phyloP scores from a whole-genome alignment of 768 basidiomycete genomes.

The Podaxis sp. region DNA sequence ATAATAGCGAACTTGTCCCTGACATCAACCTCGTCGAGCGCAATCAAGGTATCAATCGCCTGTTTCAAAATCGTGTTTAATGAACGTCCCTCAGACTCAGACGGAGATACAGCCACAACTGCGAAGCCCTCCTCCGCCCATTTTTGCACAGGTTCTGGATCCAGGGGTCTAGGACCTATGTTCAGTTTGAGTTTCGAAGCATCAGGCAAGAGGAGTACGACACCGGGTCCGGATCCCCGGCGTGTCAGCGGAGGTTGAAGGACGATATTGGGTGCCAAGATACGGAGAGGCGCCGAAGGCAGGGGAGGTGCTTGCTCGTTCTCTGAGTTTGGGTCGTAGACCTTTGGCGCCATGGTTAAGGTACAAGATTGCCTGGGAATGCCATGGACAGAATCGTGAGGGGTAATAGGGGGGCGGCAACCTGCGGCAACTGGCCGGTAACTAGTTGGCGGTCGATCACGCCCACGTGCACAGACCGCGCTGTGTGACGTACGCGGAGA shows the following conservation, averaged over 20 bases:
- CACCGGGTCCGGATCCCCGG: constrained; percentile 47
- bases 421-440: too few species aligned
- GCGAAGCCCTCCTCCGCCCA: constrained; percentile 58
- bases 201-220: constrained; percentile 43
- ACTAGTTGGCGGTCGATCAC: neutral
- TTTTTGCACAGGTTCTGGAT: constrained; percentile 50
- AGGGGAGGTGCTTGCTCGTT: constrained; percentile 41
- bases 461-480: neutral
- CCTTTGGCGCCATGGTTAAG: constrained; percentile 15
- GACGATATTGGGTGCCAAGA: constrained; percentile 29
- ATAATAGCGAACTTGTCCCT: constrained; percentile 46
- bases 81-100: constrained; percentile 18
- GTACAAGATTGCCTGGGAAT: neutral
- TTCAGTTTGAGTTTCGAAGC: constrained; percentile 24
- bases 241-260: constrained; percentile 50
- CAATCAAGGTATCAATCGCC: constrained; percentile 35
- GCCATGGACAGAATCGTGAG: neutral
- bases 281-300: constrained; percentile 38
- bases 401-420: too few species aligned
- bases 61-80: constrained; percentile 30
- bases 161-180: constrained; percentile 32
- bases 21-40: constrained; percentile 36
- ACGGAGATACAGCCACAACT: constrained; percentile 37
- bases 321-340: constrained; percentile 39
- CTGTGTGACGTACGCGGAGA: neutral